phyloP scores from a whole-genome alignment of 192 early-diverging fungal genomes.

The Coemansia sp. region DNA sequence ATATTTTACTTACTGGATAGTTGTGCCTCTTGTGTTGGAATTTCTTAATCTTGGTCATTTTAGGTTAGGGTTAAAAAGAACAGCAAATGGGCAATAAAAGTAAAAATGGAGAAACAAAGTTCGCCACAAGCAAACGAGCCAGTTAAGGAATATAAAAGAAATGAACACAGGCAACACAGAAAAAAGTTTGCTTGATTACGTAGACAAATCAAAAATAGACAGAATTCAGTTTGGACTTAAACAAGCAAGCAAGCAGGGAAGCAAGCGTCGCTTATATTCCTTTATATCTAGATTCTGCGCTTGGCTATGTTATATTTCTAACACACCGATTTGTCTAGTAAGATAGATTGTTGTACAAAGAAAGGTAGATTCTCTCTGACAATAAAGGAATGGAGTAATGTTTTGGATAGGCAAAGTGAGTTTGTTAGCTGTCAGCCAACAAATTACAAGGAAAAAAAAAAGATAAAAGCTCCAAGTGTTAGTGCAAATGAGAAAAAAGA shows the following conservation, averaged over 20 bases:
- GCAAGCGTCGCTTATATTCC: not conserved
- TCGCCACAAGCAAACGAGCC: not conserved
- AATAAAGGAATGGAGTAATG: not conserved
- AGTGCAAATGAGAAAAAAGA: not conserved
- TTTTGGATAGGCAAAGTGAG: not conserved
- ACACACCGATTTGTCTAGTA: not conserved
- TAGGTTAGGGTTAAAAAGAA: constrained; percentile 4
- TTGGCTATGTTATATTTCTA: not conserved
- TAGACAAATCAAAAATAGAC: constrained; percentile 3
- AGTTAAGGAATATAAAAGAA: not conserved
- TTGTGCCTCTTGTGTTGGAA: constrained; percentile 52
- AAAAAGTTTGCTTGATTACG: not conserved
- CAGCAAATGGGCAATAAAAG: not conserved
- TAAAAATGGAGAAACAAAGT: not conserved
- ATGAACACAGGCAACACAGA: not conserved
- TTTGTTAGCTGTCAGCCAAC: not conserved
- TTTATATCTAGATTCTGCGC: not conserved
- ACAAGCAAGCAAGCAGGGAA: constrained; percentile 2
- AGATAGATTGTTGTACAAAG: constrained; percentile 3
- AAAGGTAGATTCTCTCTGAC: constrained; percentile 2
- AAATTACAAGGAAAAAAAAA: not conserved
- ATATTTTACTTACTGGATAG: constrained; percentile 46
- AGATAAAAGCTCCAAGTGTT: not conserved
- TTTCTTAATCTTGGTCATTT: constrained; percentile 56
- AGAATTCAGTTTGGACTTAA: not conserved